These are phyloP conservation scores for Ascochyta lentis DNA, from an alignment of 2,329 filamentous ascomycete species.

Conservation along the genomic window DNA sequence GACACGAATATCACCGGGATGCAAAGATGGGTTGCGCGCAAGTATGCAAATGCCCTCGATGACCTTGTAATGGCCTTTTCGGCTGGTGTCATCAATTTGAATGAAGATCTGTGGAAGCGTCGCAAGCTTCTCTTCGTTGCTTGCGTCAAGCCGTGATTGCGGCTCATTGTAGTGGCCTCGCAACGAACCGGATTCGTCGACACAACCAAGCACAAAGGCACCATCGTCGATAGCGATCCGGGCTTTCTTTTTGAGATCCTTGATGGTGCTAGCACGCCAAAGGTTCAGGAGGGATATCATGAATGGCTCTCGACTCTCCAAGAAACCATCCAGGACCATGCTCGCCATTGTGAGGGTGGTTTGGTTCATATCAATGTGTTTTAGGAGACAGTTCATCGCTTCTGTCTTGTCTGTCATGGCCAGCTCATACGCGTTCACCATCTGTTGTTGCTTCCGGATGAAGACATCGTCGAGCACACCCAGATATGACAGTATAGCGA, in stretches of 20 bases:
- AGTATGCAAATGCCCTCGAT: slow-evolving; percentile 81
- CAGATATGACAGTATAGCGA: slow-evolving; percentile 80
- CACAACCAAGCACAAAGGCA: slow-evolving; percentile 85
- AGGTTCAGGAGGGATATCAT: slow-evolving; percentile 77
- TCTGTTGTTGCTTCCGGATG: slow-evolving; percentile 67
- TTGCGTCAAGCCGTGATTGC: slow-evolving; percentile 53
- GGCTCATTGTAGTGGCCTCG: slow-evolving; percentile 70
- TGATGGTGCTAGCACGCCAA: slow-evolving; percentile 90
- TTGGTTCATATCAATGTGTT: slow-evolving; percentile 84
- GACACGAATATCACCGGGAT: slow-evolving; percentile 89
- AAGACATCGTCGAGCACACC: slow-evolving; percentile 75
- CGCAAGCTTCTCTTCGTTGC: slow-evolving; percentile 49
- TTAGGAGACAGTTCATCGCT: slow-evolving; percentile 72
- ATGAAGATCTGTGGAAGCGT: slow-evolving; percentile 85
- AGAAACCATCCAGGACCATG: slow-evolving; percentile 83
- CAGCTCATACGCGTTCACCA: slow-evolving; percentile 71
- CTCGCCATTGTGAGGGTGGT: slow-evolving; percentile 75
- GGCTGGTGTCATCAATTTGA: slow-evolving; percentile 70
- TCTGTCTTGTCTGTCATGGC: slow-evolving; percentile 71
- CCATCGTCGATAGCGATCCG: slow-evolving; percentile 81
- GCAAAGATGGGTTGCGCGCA: slow-evolving; percentile 90
- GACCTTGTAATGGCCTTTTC: slow-evolving; percentile 64
- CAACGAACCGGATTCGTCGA: slow-evolving; percentile 82
- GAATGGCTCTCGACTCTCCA: slow-evolving; percentile 77
- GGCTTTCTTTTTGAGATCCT: slow-evolving; percentile 90